These are phyloP conservation scores for Mortierella alpina DNA, from an alignment of 192 early-diverging fungal species.

Conservation along the genomic window DNA sequence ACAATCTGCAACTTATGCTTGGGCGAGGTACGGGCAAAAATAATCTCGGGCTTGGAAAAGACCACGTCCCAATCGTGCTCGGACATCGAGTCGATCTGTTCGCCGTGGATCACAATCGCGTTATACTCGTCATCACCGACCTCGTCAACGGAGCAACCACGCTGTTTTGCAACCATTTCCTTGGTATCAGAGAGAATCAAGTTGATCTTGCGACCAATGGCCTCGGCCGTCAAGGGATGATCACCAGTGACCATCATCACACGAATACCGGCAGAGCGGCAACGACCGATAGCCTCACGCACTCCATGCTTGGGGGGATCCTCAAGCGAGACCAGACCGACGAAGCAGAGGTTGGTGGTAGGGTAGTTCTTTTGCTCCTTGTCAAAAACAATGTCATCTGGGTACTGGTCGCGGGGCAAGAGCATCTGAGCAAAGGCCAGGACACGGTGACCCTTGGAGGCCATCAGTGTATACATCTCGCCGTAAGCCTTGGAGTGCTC, in stretches of 20 bases:
- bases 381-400: constrained; percentile 79
- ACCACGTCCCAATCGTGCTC: constrained; percentile 93
- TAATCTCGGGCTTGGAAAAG: constrained; percentile 94
- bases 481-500: constrained; percentile 75
- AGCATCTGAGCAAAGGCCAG: constrained; percentile 90
- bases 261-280: constrained; percentile 92
- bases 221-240: constrained; percentile 95
- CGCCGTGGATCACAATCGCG: constrained; percentile 94
- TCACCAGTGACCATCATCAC: constrained; percentile 99
- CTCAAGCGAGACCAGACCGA: constrained; percentile 91
- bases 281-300: constrained; percentile 96
- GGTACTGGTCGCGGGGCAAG: constrained; percentile 75
- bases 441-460: constrained; percentile 92
- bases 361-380: constrained; percentile 83
- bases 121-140: constrained; percentile 85
- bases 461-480: constrained; percentile 89
- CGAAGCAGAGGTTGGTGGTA: constrained; percentile 73
- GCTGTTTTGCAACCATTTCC: constrained; percentile 77
- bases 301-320: constrained; percentile 99
- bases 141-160: constrained; percentile 65
- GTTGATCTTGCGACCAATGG: constrained; percentile 97
- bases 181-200: constrained; percentile 91
- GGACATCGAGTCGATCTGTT: constrained; percentile 82
- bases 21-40: constrained; percentile 96
- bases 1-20: constrained; percentile 98